These are phyloP conservation scores for Leccinum laetum DNA, from an alignment of 1,284 basidiomycete species.

Conservation along the genomic window DNA sequence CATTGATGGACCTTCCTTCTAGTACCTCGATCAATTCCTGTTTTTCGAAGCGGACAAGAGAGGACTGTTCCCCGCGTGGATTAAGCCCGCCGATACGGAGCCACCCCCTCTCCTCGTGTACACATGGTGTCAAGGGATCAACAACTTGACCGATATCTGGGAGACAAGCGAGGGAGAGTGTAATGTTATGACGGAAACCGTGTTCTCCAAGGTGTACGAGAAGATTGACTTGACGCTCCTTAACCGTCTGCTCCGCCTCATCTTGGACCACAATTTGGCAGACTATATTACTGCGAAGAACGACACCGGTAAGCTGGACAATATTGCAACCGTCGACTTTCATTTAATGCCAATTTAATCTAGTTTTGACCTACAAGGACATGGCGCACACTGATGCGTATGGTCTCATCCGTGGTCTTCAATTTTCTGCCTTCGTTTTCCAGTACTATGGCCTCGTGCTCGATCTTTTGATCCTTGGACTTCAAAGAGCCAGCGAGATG, in stretches of 20 bases:
- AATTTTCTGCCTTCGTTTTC: constrained; percentile 97
- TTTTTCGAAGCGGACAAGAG: constrained; percentile 97
- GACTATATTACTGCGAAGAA: constrained; percentile 99
- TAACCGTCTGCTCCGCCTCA: constrained; percentile 90
- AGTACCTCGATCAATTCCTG: constrained; percentile 91
- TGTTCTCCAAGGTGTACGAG: constrained; percentile 94
- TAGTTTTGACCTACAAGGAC: constrained; percentile 89
- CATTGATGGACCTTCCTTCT: constrained; percentile 11
- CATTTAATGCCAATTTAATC: constrained; percentile 1
- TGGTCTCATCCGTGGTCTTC: constrained; percentile 92
- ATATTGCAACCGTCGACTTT: neutral
- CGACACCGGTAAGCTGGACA: constrained; percentile 63
- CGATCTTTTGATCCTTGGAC: constrained; percentile 90
- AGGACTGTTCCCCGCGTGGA: constrained; percentile 96
- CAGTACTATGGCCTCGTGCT: constrained; percentile 93
- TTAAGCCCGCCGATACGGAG: constrained; percentile 96
- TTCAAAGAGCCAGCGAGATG: constrained; percentile 96
- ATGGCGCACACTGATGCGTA: constrained; percentile 94
- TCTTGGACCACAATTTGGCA: constrained; percentile 96
- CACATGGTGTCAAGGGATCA: no score
- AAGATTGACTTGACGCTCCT: constrained; percentile 96
- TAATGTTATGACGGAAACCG: constrained; percentile 97
- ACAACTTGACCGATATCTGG: constrained; percentile 88
- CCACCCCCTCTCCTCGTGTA: constrained; percentile 52
- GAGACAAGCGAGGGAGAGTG: constrained; percentile 97